These are phyloP conservation scores for Cyclospora cayetanensis DNA, from an alignment of 169 alveolate genomes.

Conservation along the genomic window DNA sequence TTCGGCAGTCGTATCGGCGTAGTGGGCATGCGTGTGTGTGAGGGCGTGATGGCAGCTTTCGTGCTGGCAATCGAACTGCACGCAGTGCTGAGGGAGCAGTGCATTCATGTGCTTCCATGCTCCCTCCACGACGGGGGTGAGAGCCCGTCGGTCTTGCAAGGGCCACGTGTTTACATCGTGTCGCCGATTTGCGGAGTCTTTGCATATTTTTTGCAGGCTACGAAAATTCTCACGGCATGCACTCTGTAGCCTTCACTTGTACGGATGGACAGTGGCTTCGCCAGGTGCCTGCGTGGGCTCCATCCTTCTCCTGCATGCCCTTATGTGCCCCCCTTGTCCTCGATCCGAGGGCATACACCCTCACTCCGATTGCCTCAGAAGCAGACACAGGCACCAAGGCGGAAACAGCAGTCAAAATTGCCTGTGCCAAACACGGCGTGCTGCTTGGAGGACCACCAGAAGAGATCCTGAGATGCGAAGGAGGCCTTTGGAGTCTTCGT, in stretches of 20 bases:
- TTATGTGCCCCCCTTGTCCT: constrained; percentile 22
- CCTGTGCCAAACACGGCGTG: background rate
- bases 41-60: too few species aligned
- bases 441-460: constrained; percentile 24
- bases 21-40: too few species aligned
- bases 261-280: constrained; percentile 51
- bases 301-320: constrained; percentile 5
- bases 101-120: too few species aligned
- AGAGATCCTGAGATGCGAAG: background rate
- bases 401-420: constrained; percentile 11
- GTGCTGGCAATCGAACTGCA: too few species aligned
- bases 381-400: background rate
- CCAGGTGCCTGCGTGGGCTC: background rate
- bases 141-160: too few species aligned
- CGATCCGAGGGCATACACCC: constrained; percentile 9
- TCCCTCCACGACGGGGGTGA: too few species aligned
- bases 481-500: constrained; percentile 46
- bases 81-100: too few species aligned
- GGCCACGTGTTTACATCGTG: too few species aligned
- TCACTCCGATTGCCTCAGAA: constrained; percentile 2
- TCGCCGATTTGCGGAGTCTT: too few species aligned
- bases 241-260: background rate
- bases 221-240: background rate
- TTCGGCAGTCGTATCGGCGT: too few species aligned
- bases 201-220: constrained; percentile 19